Conservation (phyloP, 768 basidiomycete species). For the Suillus variegatus region DNA sequence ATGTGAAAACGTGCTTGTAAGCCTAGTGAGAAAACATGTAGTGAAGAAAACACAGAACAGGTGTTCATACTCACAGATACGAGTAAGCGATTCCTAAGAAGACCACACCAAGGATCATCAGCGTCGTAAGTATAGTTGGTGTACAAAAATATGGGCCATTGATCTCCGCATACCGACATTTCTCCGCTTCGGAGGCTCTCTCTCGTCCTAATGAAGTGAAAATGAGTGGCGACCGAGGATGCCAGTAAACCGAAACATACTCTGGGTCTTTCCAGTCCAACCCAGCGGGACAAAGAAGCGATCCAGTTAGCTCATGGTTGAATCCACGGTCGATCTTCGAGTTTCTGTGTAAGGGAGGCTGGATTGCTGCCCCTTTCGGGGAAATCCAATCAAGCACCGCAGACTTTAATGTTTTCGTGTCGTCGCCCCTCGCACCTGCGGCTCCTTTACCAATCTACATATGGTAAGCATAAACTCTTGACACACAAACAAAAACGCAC, state of each 20-base stretch:
- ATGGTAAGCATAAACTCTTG: not conserved
- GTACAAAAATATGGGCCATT: slow-evolving; percentile 31
- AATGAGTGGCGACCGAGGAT: not conserved
- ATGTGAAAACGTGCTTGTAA: slow-evolving; percentile 31
- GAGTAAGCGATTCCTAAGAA: slow-evolving; percentile 22
- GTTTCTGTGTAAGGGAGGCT: too few species aligned
- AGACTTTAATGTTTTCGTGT: too few species aligned
- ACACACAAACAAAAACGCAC: too few species aligned
- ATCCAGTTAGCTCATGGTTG: too few species aligned
- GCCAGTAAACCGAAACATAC: slow-evolving; percentile 8
- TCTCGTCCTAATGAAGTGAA: not conserved
- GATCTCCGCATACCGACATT: slow-evolving; percentile 20
- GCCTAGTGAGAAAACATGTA: slow-evolving; percentile 18
- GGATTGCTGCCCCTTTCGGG: too few species aligned
- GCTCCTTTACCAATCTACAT: too few species aligned
- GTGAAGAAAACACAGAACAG: too few species aligned
- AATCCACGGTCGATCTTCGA: too few species aligned
- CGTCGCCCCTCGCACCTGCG: too few species aligned
- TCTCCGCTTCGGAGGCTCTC: slow-evolving; percentile 15
- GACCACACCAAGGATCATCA: slow-evolving; percentile 28
- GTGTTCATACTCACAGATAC: slow-evolving; percentile 15
- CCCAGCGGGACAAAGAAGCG: too few species aligned
- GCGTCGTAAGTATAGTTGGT: slow-evolving; percentile 17
- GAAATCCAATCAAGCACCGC: too few species aligned
- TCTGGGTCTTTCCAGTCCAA: slow-evolving; percentile 21